Base-by-base conservation (phyloP, 768 basidiomycete species). In the Lentinula sp. region DNA sequence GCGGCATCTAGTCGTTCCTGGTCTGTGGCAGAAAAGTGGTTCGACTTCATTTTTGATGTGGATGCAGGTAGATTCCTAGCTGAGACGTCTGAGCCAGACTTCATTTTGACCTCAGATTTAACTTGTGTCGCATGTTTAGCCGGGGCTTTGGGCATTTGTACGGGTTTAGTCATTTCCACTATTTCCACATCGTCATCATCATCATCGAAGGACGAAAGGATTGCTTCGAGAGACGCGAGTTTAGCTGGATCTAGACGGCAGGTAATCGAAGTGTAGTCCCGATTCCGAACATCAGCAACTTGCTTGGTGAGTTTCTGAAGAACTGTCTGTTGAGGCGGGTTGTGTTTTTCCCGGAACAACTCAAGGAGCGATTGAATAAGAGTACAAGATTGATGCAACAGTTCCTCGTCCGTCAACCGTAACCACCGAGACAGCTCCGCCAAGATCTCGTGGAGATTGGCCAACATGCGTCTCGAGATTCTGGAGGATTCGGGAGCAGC, bases 361-460 rank as follows among this genome's bases (percentile, higher is more conserved):
- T 84, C 81, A 54, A 98, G 77, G 31, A 98, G 79, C 11, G 85
- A 83, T 67, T 91, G 86, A 23, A 98, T 76, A 21, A 98, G 79
- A 54, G 90, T 79, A 64, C 92, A 94, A 0, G 94, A 89, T 67
- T 95, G 93, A 71, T 95, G 88, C 2, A 98, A 77, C 5, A 97
- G 80, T 69, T 98, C 96, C 66, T 88, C 83, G 72, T 98, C 93
- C 11, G 95, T 98, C 39, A 98, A 79, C 28, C 95, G 87, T 51
- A 98, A 76, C 97, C 97, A 99, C 56, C 84, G 81, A 16, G 87
- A 79, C 53, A 96, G 78, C 67, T 93, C 89, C 2, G 82, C 80
- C 54, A 99, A 75, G 63, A 97, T 88, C 34, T 79, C 82, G 69
- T 93, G 87, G 61, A 98, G 78, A 62, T 86, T 82, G 31, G 76